phyloP scores from a whole-genome alignment of 306 rosid genomes.

The Vigna hirtella region DNA sequence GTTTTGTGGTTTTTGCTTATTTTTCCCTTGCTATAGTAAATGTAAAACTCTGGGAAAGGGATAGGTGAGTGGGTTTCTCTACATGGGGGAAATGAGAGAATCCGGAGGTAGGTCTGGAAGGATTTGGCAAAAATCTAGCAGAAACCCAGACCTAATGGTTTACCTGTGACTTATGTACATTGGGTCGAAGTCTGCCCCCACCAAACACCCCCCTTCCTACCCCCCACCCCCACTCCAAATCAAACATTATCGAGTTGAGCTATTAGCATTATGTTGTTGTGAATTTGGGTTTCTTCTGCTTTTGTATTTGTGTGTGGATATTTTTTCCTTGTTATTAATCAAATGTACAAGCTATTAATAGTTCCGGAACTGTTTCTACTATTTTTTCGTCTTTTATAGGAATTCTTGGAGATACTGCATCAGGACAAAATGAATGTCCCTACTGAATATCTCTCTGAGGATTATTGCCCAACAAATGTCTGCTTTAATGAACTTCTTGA shows the following conservation, averaged over 20 bases:
- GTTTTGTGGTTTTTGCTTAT: slow-evolving; percentile 6
- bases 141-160: slow-evolving; percentile 27
- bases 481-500: slow-evolving; percentile 58
- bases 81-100: slow-evolving; percentile 20
- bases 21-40: slow-evolving; percentile 15
- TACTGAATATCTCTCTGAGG: slow-evolving; percentile 54
- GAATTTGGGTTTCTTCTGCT: slow-evolving; percentile 41
- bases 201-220: no score
- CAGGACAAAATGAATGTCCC: slow-evolving; percentile 51
- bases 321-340: slow-evolving; percentile 30
- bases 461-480: slow-evolving; percentile 54
- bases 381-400: slow-evolving; percentile 52
- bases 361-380: slow-evolving; percentile 5
- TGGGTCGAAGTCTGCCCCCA: slow-evolving; percentile 1
- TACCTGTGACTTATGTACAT: slow-evolving; percentile 28
- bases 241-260: slow-evolving; percentile 18
- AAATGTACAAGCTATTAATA: slow-evolving; percentile 9
- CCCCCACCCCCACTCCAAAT: no score
- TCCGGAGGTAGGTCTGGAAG: slow-evolving; percentile 17
- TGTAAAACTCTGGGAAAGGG: slow-evolving; percentile 24
- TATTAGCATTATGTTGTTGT: slow-evolving; percentile 26
- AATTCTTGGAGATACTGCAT: slow-evolving; percentile 50
- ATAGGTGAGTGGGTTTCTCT: slow-evolving; percentile 21
- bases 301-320: slow-evolving; percentile 35
- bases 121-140: slow-evolving; percentile 34